Evolutionary conservation across 192 early-diverging fungal genomes (phyloP), one percentile per base, ranked within the genome.

Genomic region (Rhizophagus prolifer): DNA sequence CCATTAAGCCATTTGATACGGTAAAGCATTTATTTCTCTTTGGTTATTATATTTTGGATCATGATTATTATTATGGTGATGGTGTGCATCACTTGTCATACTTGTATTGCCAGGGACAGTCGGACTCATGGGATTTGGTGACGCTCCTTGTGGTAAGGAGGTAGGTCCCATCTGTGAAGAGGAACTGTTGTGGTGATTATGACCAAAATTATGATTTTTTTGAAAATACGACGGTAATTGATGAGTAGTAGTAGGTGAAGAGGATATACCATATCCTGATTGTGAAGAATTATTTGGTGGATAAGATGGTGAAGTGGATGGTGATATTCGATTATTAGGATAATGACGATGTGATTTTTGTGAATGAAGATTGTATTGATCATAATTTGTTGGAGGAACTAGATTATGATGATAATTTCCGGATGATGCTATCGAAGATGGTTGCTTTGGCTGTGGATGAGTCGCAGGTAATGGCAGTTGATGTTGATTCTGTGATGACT

Each of bases 291-390:
- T 34, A 3, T 12, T 41, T 36, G 69, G 69, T 19, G 69, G 69
- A 47, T 70, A 70, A 30, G 69, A 70, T 28, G 69, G 69, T 13
- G 69, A 70, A 47, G 69, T 70, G 26, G 69, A 70, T 21, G 69
- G 69, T 6, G 69, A 70, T 47, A 70, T 70, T 23, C 69, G 38
- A 54, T 70, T 21, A 16, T 70, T 34, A 70, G 34, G n/a, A 41
- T 70, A 12, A 28, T 70, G 0, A 4, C 44, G 69, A 54, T 46
- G 44, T 26, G 38, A 65, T 65, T 65, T 21, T 19, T 50, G 44
- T 46, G 23, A 70, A 50, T 70, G 69, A 26, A n/a, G 13, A 23
- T 70, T 14, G 41, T 54, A 50, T 46, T 70, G 36, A 25, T 70
- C 69, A 30, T 70, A 54, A 70, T 25, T 30, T 26, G 41, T 14